Evolutionary conservation across 345 rosid species (phyloP).

Genomic region (Nasturtium officinale): DNA sequence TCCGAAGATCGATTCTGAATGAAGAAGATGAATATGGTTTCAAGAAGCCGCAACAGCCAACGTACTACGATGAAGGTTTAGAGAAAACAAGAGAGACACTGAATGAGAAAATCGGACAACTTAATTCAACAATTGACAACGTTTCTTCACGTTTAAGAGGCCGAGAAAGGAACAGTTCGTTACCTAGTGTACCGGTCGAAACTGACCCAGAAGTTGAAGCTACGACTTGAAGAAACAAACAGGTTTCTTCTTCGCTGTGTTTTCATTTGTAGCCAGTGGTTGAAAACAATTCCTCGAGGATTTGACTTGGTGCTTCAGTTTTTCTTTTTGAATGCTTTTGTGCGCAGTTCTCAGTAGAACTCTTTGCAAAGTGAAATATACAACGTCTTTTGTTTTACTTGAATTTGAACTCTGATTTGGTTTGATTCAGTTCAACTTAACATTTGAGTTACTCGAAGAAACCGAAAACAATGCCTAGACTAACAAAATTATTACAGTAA

Average conservation of each 20-base stretch:
- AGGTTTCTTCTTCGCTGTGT: background rate
- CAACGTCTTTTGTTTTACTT: background rate
- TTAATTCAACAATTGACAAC: conserved; percentile 88
- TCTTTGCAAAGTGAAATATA: conserved; percentile 32
- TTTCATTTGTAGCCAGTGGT: conserved; percentile 14
- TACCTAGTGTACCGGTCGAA: conserved; percentile 47
- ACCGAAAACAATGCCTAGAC: background rate
- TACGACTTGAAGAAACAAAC: conserved; percentile 42
- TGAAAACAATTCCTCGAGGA: background rate
- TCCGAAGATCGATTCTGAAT: conserved; percentile 70
- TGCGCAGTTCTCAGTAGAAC: conserved; percentile 1
- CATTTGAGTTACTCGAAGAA: background rate
- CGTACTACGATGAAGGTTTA: conserved; percentile 86
- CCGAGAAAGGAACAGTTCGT: conserved; percentile 47
- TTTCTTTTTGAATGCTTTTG: background rate
- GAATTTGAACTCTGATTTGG: background rate
- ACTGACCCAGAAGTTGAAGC: conserved; percentile 77
- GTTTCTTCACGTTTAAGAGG: conserved; percentile 89
- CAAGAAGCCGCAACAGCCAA: conserved; percentile 64
- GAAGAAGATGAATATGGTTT: conserved; percentile 90
- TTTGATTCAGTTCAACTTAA: background rate
- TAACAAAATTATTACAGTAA: no score
- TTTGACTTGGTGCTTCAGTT: conserved; percentile 20
- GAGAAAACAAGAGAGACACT: conserved; percentile 88
- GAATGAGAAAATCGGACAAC: conserved; percentile 83